These are phyloP conservation scores for Solanum neorickii DNA, from an alignment of 257 asterid species.

Conservation along the genomic window DNA sequence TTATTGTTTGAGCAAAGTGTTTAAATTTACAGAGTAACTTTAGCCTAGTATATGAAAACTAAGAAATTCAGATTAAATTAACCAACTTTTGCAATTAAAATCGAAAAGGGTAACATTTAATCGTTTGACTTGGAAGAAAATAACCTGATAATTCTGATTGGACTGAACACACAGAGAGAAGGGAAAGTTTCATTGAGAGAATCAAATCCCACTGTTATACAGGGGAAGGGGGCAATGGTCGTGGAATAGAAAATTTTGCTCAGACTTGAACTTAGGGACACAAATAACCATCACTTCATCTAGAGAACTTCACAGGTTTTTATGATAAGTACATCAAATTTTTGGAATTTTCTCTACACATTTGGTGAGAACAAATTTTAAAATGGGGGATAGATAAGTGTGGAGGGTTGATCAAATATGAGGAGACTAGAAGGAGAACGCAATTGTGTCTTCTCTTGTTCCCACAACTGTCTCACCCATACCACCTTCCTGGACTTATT, in stretches of 20 bases:
- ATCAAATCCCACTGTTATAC: neutral
- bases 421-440: neutral
- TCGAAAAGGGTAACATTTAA: neutral
- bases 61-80: neutral
- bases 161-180: neutral
- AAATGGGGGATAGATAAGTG: neutral
- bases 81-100: neutral
- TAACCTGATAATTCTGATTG: neutral
- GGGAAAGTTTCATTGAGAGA: neutral
- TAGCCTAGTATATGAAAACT: neutral
- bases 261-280: neutral
- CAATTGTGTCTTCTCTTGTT: neutral
- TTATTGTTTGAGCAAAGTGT: neutral
- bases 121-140: neutral
- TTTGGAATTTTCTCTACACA: neutral
- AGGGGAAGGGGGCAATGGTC: neutral
- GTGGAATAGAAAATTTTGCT: neutral
- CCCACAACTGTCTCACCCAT: neutral
- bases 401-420: neutral
- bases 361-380: neutral
- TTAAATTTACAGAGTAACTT: neutral
- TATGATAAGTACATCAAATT: neutral
- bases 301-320: neutral
- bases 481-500: neutral
- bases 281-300: neutral